phyloP scores from a whole-genome alignment of 2,329 filamentous ascomycete genomes.

The Calcarisporium arbuscula region DNA sequence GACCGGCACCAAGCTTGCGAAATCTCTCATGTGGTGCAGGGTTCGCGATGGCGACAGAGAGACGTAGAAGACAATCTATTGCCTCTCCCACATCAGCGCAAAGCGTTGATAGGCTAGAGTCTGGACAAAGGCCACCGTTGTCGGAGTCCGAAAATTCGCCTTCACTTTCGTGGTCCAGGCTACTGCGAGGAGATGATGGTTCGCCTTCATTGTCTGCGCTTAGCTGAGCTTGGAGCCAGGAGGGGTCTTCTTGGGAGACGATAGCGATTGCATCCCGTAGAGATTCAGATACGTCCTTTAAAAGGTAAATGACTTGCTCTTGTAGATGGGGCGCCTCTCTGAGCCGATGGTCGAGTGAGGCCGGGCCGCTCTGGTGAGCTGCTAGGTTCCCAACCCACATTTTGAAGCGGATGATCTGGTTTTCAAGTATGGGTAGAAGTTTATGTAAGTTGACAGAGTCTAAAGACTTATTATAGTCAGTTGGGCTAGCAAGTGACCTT shows the following conservation, averaged over 20 bases:
- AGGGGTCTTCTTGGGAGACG: constrained; percentile 6
- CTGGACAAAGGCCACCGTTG: no score
- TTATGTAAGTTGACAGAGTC: no score
- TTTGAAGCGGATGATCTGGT: constrained; percentile 11
- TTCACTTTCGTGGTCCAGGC: no score
- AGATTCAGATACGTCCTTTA: no score
- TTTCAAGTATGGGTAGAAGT: neutral
- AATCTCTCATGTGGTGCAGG: constrained; percentile 29
- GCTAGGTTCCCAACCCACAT: constrained; percentile 15
- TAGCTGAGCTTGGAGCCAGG: neutral
- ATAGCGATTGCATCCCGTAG: no score
- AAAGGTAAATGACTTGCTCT: constrained; percentile 15
- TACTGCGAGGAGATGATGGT: constrained; percentile 11
- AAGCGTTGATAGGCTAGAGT: no score
- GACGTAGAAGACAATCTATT: constrained; percentile 25
- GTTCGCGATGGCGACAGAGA: constrained; percentile 28
- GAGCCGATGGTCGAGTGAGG: constrained; percentile 14
- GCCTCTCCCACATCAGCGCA: constrained; percentile 19
- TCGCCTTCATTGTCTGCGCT: constrained; percentile 8
- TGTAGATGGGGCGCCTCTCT: constrained; percentile 14
- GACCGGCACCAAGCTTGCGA: constrained; percentile 7
- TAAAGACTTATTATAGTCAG: no score
- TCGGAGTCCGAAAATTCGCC: no score
- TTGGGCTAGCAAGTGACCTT: no score
- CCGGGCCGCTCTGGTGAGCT: constrained; percentile 9